A percentile compares a stretch with the other conserved stretches of the same genome.
Evolutionary conservation across 768 basidiomycete genomes (phyloP).

Genomic region (Suillus bovinus): DNA sequence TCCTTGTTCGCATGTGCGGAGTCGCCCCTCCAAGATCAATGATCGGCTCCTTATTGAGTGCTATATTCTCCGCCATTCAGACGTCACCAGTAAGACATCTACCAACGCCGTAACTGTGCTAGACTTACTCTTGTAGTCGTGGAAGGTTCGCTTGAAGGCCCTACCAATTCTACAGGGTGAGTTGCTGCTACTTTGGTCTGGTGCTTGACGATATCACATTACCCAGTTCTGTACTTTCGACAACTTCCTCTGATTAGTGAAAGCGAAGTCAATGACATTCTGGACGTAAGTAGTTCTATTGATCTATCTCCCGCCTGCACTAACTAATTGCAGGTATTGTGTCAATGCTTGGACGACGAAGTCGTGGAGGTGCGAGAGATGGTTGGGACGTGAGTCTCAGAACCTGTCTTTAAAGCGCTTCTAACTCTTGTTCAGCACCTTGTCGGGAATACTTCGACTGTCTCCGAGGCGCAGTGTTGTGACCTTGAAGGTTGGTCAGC

Average conservation of each 20-base stretch:
- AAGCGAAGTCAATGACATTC: constrained; percentile 70
- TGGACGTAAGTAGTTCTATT: constrained; percentile 55
- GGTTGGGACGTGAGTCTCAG: constrained; percentile 68
- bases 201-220: background rate
- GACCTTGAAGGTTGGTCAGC: constrained; percentile 59
- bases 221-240: constrained; percentile 81
- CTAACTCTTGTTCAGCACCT: constrained; percentile 46
- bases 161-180: constrained; percentile 80
- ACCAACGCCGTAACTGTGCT: background rate
- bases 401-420: constrained; percentile 22
- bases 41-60: constrained; percentile 66
- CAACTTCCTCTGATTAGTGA: constrained; percentile 82
- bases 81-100: constrained; percentile 61
- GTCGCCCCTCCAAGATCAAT: constrained; percentile 74
- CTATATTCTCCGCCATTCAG: constrained; percentile 76
- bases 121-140: constrained; percentile 55
- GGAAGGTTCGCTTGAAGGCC: constrained; percentile 85
- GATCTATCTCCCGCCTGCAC: background rate
- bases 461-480: constrained; percentile 78
- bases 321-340: constrained; percentile 57
- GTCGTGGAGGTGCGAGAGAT: constrained; percentile 89
- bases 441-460: constrained; percentile 81
- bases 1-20: constrained; percentile 84
- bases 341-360: constrained; percentile 81
- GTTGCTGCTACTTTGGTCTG: constrained; percentile 11